Evolutionary conservation across 202 grass and related monocot species (phyloP), one percentile per base, ranked within the genome.

Genomic region (Musa balbisiana): DNA sequence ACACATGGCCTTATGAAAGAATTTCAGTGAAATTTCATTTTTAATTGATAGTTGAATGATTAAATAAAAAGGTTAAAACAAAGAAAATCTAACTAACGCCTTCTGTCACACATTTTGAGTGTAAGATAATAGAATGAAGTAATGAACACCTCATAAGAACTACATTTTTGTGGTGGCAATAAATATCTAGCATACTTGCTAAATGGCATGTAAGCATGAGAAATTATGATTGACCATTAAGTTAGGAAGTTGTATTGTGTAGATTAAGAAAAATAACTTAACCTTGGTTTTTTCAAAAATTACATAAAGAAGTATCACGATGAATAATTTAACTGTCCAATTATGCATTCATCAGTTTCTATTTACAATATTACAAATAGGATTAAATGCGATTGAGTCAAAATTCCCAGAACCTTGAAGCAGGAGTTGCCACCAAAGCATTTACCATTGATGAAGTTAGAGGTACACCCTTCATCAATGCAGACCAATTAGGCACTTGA

Each of bases 401-500:
- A 24, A 82, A 80, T 55, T 85, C 55, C 53, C 79, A 89, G 82
- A 93, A 97, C 93, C 93, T 97, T 67, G 93, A 86, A 83, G 93
- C 88, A 53, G 93, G 88, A 91, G 64, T 93, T 82, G 82, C 73
- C 71, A 80, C 73, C 82, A 97, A 80, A 71, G 82, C 74, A 86
- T 82, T 82, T 83, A 87, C 86, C 86, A 93, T 80, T 52, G 82
- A 77, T 64, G 91, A 84, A 75, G 83, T 91, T 84, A 97, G 78
- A 73, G 90, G 81, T 15, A 84, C 81, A 52, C 90, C 88, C 29
- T 90, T 97, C 86, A 91, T 89, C 76, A 97, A 91, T 82, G 90
- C 80, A 65, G 90, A 89, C 93, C 93, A 97, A 29, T 87, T 83
- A 78, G 86, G 86, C 80, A 97, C 78, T 87, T 97, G 86, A 77